phyloP scores from a whole-genome alignment of 1,284 basidiomycete genomes.

The Trichosporon faecale region DNA sequence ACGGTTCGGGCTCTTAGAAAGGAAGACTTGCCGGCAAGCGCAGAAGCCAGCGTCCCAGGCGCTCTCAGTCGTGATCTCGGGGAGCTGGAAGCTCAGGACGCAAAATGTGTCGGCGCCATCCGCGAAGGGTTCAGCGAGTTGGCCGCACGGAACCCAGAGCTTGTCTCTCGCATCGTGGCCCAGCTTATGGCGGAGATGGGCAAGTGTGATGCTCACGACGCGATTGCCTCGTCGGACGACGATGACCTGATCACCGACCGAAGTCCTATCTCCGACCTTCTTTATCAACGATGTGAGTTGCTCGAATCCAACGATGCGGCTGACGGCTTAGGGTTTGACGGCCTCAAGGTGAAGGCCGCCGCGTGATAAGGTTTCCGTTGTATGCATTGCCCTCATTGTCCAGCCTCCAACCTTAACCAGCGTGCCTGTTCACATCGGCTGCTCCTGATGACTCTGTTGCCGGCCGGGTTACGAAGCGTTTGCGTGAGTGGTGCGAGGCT shows the following conservation, averaged over 20 bases:
- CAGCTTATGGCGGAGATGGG: slow-evolving; percentile 80
- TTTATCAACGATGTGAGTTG: slow-evolving; percentile 75
- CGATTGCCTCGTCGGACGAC: neutral
- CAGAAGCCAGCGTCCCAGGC: neutral
- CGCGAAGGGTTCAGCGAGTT: slow-evolving; percentile 83
- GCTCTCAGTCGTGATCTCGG: neutral
- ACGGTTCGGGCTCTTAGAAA: neutral
- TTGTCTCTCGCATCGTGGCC: slow-evolving; percentile 80
- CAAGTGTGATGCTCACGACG: neutral
- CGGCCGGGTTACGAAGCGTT: no score
- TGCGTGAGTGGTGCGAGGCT: no score
- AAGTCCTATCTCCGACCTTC: slow-evolving; percentile 80
- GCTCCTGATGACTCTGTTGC: no score
- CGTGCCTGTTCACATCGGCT: no score
- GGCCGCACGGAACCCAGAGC: slow-evolving; percentile 70
- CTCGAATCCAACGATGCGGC: neutral
- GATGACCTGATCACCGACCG: slow-evolving; percentile 39
- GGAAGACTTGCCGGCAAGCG: slow-evolving; percentile 1
- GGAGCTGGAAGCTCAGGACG: slow-evolving; percentile 11
- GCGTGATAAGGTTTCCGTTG: neutral
- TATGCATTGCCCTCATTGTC: neutral
- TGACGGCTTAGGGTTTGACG: slow-evolving; percentile 2
- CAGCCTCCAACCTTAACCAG: no score
- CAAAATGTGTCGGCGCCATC: slow-evolving; percentile 50
- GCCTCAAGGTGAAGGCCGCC: neutral